phyloP scores from a whole-genome alignment of 148 eudicot genomes.

The Bassia scoparia region DNA sequence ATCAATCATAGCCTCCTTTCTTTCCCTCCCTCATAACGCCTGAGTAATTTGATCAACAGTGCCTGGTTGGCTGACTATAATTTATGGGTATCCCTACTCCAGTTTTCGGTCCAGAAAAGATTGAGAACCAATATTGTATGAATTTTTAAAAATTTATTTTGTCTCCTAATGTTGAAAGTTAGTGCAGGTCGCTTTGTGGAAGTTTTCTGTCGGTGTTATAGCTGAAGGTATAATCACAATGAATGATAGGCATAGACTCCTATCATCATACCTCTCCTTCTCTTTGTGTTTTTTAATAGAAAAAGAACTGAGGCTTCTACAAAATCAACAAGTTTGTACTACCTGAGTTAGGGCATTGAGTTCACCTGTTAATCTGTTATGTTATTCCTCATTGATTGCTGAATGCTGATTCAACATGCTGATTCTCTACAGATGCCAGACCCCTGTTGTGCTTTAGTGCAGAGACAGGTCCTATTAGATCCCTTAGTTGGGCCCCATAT shows the following conservation, averaged over 20 bases:
- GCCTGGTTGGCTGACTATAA: constrained; percentile 15
- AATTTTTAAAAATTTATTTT: neutral
- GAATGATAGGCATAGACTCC: neutral
- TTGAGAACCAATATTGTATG: neutral
- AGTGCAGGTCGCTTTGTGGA: constrained; percentile 92
- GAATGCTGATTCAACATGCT: constrained; percentile 16
- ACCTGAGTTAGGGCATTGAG: neutral
- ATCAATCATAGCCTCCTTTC: neutral
- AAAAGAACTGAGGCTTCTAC: too few relatives aligned
- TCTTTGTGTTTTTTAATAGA: neutral
- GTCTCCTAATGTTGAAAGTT: neutral
- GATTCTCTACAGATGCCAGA: constrained; percentile 53
- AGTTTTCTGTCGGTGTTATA: constrained; percentile 51
- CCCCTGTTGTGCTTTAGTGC: constrained; percentile 87
- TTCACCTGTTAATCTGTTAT: neutral
- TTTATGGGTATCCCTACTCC: neutral
- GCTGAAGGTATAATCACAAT: constrained; percentile 47
- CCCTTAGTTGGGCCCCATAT: constrained; percentile 85
- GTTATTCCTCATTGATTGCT: neutral
- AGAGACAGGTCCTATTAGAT: constrained; percentile 80
- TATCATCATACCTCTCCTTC: neutral
- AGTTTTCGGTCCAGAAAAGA: neutral
- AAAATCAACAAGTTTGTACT: neutral
- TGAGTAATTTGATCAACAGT: neutral
- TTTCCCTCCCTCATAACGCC: neutral